A percentile compares a stretch with the other conserved stretches of the same genome.
Evolutionary conservation across 495 filamentous ascomycete species (phyloP).

Genomic region (Immersiella caudata): DNA sequence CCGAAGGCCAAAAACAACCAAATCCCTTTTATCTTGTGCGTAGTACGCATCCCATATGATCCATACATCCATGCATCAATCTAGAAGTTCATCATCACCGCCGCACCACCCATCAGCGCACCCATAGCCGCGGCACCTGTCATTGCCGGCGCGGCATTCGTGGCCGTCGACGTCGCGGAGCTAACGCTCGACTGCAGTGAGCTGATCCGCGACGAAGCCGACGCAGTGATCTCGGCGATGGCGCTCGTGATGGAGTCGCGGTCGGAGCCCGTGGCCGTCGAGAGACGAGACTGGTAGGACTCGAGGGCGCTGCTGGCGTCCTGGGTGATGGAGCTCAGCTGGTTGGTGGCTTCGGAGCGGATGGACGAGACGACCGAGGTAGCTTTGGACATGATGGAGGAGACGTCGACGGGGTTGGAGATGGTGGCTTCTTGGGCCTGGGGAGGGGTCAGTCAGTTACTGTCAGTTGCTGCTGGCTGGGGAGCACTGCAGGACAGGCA

Average conservation of each 20-base stretch:
- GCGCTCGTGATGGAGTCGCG: conserved; percentile 26
- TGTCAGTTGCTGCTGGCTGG: too few relatives aligned
- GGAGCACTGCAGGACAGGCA: too few relatives aligned
- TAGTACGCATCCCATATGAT: not conserved
- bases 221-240: conserved; percentile 19
- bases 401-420: conserved; percentile 16
- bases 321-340: conserved; percentile 26
- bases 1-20: not conserved
- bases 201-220: conserved; percentile 21
- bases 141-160: conserved; percentile 24
- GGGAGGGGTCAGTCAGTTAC: conserved; percentile 9
- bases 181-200: conserved; percentile 15
- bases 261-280: conserved; percentile 34
- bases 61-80: not conserved
- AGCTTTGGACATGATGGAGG: conserved; percentile 14
- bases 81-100: conserved; percentile 38
- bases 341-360: conserved; percentile 21
- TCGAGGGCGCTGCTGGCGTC: conserved; percentile 22
- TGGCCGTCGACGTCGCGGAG: conserved; percentile 13
- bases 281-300: conserved; percentile 25
- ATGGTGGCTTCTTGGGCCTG: conserved; percentile 33
- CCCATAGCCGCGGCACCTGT: conserved; percentile 42
- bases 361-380: conserved; percentile 21
- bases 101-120: conserved; percentile 42
- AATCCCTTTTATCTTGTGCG: not conserved